Percentiles rank a stretch among this genome's conserved stretches.
Conservation (phyloP, 2,329 filamentous ascomycete genomes). For the Fusarium mexicanum region DNA sequence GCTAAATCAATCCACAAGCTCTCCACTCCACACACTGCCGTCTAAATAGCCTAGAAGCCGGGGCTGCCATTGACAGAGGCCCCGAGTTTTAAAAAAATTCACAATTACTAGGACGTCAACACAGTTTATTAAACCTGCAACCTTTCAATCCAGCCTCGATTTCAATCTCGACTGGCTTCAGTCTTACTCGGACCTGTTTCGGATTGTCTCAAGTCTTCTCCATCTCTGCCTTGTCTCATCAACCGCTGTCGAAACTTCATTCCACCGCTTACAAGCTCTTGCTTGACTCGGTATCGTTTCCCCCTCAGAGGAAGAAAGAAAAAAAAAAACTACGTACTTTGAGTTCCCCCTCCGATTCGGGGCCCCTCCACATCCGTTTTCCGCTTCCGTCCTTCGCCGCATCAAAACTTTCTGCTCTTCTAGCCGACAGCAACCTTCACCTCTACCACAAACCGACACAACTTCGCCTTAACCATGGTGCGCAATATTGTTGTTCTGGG, state of each 20-base stretch:
- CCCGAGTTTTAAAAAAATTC: slow-evolving; percentile 26
- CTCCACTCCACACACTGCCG: slow-evolving; percentile 28
- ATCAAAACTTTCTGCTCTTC: slow-evolving; percentile 40
- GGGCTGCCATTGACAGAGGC: slow-evolving; percentile 33
- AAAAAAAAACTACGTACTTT: slow-evolving; percentile 8
- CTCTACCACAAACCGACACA: slow-evolving; percentile 20
- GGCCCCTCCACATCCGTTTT: slow-evolving; percentile 42
- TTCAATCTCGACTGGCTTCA: slow-evolving; percentile 25
- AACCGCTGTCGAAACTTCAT: slow-evolving; percentile 11
- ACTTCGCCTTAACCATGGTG: slow-evolving; percentile 70
- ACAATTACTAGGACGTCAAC: slow-evolving; percentile 9
- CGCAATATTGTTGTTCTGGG: slow-evolving; percentile 94
- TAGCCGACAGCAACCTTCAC: slow-evolving; percentile 20
- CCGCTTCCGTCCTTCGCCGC: slow-evolving; percentile 42
- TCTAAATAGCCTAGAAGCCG: slow-evolving; percentile 14
- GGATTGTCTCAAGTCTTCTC: slow-evolving; percentile 24
- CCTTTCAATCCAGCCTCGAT: slow-evolving; percentile 22
- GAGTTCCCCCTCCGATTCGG: slow-evolving; percentile 39
- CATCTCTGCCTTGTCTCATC: slow-evolving; percentile 1
- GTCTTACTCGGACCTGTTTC: slow-evolving; percentile 27
- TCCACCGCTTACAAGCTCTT: slow-evolving; percentile 18
- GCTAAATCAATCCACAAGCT: slow-evolving; percentile 24
- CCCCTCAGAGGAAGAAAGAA: slow-evolving; percentile 9
- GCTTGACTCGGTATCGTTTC: slow-evolving; percentile 21
- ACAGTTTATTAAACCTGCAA: slow-evolving; percentile 33